phyloP scores from a whole-genome alignment of 495 filamentous ascomycete genomes.

The Aspergillus panamensis region DNA sequence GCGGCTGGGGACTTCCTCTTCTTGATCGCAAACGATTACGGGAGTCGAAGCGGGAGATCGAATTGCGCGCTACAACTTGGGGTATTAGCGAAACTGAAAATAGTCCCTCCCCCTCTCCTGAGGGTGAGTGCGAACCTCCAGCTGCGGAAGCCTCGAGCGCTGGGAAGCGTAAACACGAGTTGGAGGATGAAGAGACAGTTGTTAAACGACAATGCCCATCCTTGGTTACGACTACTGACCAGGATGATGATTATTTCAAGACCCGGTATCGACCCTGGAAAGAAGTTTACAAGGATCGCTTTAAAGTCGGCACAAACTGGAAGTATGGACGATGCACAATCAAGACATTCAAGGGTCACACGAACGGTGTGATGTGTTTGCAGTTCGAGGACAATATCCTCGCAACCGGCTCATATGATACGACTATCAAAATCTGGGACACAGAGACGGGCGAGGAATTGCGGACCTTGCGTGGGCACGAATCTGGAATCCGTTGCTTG shows the following conservation, averaged over 20 bases:
- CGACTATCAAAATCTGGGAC: conserved; percentile 94
- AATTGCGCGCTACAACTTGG: conserved; percentile 59
- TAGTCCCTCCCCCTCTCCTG: conserved; percentile 16
- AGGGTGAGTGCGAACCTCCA: conserved; percentile 5
- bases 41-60: conserved; percentile 83
- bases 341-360: conserved; percentile 80
- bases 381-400: conserved; percentile 94
- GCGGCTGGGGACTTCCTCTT: conserved; percentile 89
- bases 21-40: conserved; percentile 83
- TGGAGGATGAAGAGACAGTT: conserved; percentile 31
- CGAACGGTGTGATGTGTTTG: conserved; percentile 91
- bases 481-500: conserved; percentile 75
- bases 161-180: conserved; percentile 40
- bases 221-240: conserved; percentile 28
- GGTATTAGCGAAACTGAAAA: conserved; percentile 33
- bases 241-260: conserved; percentile 44
- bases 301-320: conserved; percentile 92
- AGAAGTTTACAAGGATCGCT: conserved; percentile 83
- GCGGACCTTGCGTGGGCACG: conserved; percentile 78
- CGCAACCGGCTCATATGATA: conserved; percentile 91
- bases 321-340: conserved; percentile 85
- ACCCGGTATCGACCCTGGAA: conserved; percentile 76
- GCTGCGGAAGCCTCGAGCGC: conserved; percentile 22
- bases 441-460: conserved; percentile 82
- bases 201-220: conserved; percentile 38